Evolutionary conservation across 176 grass and related monocot species (phyloP).

Genomic region (Cocos nucifera): DNA sequence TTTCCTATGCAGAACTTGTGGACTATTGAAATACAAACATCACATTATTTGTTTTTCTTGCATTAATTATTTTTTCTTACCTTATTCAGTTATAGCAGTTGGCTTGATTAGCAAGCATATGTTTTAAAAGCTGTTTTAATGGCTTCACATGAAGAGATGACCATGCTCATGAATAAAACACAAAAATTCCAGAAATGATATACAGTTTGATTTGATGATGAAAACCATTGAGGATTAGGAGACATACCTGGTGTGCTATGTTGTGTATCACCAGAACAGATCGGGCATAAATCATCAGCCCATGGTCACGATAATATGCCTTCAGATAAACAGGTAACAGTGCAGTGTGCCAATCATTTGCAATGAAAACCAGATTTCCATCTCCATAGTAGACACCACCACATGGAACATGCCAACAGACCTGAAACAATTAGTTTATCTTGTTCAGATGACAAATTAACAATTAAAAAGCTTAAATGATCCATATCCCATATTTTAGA

Average conservation of each 20-base stretch:
- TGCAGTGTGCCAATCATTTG: slow-evolving; percentile 93
- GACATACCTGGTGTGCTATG: slow-evolving; percentile 80
- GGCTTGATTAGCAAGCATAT: too few species aligned
- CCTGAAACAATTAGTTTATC: slow-evolving; percentile 30
- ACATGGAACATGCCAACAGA: slow-evolving; percentile 86
- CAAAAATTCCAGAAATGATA: background rate
- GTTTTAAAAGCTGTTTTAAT: too few species aligned
- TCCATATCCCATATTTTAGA: too few species aligned
- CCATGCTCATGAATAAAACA: background rate
- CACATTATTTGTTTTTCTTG: too few species aligned
- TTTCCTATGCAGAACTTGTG: too few species aligned
- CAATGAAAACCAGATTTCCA: slow-evolving; percentile 87
- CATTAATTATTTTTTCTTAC: too few species aligned
- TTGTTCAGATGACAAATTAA: too few species aligned
- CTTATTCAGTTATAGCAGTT: too few species aligned
- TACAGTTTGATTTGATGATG: slow-evolving; percentile 11
- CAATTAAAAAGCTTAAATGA: too few species aligned
- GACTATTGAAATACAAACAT: too few species aligned
- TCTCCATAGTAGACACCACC: slow-evolving; percentile 85
- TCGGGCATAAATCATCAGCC: slow-evolving; percentile 73
- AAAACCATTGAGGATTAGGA: slow-evolving; percentile 8
- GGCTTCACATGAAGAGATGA: too few species aligned
- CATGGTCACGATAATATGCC: slow-evolving; percentile 74
- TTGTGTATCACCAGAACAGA: slow-evolving; percentile 93
- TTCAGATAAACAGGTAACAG: slow-evolving; percentile 90